Conservation (phyloP, 2,329 filamentous ascomycete species). For the Helotiales sp. region DNA sequence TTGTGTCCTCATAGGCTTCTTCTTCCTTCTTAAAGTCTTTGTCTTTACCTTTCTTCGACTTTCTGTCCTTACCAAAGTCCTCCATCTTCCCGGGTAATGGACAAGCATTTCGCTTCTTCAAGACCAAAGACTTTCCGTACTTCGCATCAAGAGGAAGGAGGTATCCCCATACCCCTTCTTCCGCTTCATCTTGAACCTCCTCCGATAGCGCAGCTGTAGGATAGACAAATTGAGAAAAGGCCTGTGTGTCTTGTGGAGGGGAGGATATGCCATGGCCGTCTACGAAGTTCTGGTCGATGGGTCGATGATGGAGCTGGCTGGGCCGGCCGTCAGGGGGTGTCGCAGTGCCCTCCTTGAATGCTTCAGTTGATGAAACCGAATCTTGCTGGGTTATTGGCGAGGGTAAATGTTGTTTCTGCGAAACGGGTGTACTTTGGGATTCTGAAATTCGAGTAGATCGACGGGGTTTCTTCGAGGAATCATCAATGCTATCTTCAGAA, state of each 20-base stretch:
- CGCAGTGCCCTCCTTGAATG: constrained; percentile 70
- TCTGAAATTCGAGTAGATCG: constrained; percentile 73
- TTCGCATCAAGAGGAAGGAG: constrained; percentile 79
- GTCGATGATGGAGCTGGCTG: constrained; percentile 55
- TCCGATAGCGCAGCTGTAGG: constrained; percentile 74
- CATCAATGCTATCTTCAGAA: constrained; percentile 32
- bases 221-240: constrained; percentile 80
- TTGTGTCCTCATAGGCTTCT: constrained; percentile 65
- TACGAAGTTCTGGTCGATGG: constrained; percentile 46
- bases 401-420: constrained; percentile 72
- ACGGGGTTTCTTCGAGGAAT: constrained; percentile 76
- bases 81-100: constrained; percentile 58
- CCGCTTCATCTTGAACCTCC: constrained; percentile 82
- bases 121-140: constrained; percentile 71
- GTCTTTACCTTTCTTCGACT: constrained; percentile 51
- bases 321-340: constrained; percentile 68
- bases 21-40: constrained; percentile 58
- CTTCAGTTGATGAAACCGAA: constrained; percentile 61
- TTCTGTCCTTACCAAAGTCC: constrained; percentile 46
- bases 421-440: constrained; percentile 61
- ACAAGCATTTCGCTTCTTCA: constrained; percentile 77
- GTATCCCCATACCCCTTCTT: constrained; percentile 88
- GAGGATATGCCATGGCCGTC: constrained; percentile 48
- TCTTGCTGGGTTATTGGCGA: constrained; percentile 78
- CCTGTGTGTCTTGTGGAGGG: constrained; percentile 78